These are phyloP conservation scores for Pyrenophora seminiperda DNA, from an alignment of 2,329 filamentous ascomycete genomes.

Conservation along the genomic window DNA sequence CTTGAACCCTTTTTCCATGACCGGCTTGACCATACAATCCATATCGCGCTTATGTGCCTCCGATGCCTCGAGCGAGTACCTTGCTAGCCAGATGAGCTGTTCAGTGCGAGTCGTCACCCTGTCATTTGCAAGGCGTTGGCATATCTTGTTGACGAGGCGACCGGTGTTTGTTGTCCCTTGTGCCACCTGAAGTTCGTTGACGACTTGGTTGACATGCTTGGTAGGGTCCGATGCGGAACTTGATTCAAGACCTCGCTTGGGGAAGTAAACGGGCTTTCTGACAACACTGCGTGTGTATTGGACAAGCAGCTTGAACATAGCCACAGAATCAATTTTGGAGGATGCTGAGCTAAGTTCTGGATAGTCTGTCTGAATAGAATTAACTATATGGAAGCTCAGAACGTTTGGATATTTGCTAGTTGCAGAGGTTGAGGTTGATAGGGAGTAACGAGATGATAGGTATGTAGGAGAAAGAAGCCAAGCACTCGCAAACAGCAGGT, in stretches of 20 bases:
- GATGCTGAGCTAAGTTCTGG: neutral
- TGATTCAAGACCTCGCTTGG: neutral
- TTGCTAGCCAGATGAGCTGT: conserved; percentile 23
- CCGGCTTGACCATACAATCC: neutral
- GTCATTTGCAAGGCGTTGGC: conserved; percentile 3
- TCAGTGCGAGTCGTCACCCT: conserved; percentile 10
- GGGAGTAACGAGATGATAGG: neutral
- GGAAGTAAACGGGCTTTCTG: neutral
- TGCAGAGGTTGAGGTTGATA: neutral
- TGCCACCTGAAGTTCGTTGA: conserved; percentile 2
- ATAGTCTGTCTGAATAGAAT: neutral
- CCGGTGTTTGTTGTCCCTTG: conserved; percentile 7
- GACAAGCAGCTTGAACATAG: conserved; percentile 5
- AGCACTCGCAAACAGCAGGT: neutral
- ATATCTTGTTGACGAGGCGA: conserved; percentile 8
- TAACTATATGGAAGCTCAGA: neutral
- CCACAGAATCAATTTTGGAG: neutral
- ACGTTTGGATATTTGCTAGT: neutral
- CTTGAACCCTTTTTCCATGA: neutral
- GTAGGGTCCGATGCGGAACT: neutral
- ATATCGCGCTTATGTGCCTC: neutral
- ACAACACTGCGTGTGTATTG: neutral
- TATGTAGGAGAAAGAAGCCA: neutral
- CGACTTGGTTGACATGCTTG: neutral
- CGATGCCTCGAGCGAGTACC: conserved; percentile 16